Percentiles rank a stretch among this genome's conserved stretches.
These are phyloP conservation scores for Aspergillus taichungensis DNA, from an alignment of 495 filamentous ascomycete genomes.

Conservation along the genomic window DNA sequence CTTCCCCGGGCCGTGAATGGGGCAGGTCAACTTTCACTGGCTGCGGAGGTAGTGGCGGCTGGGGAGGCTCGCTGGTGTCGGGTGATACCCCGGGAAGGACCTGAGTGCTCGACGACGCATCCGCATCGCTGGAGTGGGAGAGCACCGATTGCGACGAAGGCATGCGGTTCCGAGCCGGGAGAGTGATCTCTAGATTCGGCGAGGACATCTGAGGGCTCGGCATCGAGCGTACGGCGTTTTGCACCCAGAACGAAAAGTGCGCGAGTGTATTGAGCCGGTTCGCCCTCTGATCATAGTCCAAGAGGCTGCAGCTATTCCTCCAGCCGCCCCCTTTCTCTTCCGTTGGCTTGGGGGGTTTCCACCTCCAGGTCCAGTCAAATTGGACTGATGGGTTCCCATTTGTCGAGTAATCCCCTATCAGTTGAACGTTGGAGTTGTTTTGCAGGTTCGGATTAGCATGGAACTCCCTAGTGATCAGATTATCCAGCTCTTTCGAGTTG, in stretches of 20 bases:
- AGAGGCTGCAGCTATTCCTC: conserved; percentile 91
- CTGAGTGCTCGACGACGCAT: conserved; percentile 39
- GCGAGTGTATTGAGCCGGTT: conserved; percentile 83
- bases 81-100: conserved; percentile 58
- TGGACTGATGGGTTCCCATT: conserved; percentile 72
- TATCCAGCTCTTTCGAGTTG: conserved; percentile 78
- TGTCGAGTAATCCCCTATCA: conserved; percentile 83
- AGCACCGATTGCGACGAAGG: conserved; percentile 75
- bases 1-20: conserved; percentile 78
- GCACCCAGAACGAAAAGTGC: conserved; percentile 90
- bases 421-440: conserved; percentile 90
- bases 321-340: conserved; percentile 89
- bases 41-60: conserved; percentile 36
- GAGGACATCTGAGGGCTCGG: conserved; percentile 44
- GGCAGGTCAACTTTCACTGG: conserved; percentile 80
- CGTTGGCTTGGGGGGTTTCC: conserved; percentile 74
- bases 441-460: conserved; percentile 95
- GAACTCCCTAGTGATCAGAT: conserved; percentile 87
- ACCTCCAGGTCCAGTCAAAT: conserved; percentile 94
- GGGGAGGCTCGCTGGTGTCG: conserved; percentile 37
- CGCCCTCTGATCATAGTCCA: conserved; percentile 91
- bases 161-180: conserved; percentile 68
- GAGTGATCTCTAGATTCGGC: conserved; percentile 59
- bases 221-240: conserved; percentile 46
- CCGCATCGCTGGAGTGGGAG: conserved; percentile 64